These are phyloP conservation scores for Chenopodium suecicum DNA, from an alignment of 148 eudicot species.

Conservation along the genomic window DNA sequence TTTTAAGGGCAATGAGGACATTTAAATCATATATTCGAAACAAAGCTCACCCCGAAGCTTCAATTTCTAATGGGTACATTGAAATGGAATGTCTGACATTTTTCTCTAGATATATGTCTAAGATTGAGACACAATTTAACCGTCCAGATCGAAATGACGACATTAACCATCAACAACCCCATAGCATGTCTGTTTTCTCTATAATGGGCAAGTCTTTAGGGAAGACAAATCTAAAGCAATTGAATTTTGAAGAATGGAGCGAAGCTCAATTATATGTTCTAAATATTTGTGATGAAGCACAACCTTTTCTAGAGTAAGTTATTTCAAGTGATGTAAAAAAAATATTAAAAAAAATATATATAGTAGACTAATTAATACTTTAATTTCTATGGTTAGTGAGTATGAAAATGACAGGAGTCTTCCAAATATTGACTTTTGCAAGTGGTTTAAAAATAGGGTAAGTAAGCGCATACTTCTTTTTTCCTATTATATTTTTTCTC, in stretches of 20 bases:
- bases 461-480: neutral
- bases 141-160: neutral
- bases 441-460: neutral
- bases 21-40: neutral
- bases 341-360: too few species aligned
- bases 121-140: neutral
- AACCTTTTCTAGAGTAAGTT: neutral
- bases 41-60: neutral
- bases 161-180: neutral
- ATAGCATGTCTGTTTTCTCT: neutral
- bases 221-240: neutral
- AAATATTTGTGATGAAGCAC: neutral
- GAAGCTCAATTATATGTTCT: constrained; percentile 1
- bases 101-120: neutral
- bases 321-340: too few species aligned
- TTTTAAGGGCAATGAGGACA: constrained; percentile 3
- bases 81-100: neutral
- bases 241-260: neutral
- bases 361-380: neutral
- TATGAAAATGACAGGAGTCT: neutral
- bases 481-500: neutral
- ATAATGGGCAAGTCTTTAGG: constrained; percentile 4
- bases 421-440: neutral
- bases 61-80: constrained; percentile 5
- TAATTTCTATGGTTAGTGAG: neutral